Percentiles rank a stretch among this genome's conserved stretches.
Conservation (phyloP, 2,329 filamentous ascomycete species). For the Beauveria bassiana region DNA sequence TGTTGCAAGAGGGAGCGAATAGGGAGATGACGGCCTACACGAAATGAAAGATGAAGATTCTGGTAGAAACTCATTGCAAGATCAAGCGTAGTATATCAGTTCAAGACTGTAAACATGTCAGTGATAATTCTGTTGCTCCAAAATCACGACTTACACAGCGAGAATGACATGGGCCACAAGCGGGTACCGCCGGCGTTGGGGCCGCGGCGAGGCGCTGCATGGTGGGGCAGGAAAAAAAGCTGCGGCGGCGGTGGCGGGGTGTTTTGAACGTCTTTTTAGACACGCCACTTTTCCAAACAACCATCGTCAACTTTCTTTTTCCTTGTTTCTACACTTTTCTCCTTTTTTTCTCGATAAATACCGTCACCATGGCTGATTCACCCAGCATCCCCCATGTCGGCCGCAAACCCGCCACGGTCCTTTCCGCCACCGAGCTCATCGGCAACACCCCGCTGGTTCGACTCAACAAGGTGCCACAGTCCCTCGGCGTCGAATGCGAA, state of each 20-base stretch:
- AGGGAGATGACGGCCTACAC: too few species aligned
- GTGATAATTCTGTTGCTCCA: too few species aligned
- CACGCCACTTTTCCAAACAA: background rate
- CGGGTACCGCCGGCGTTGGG: conserved; percentile 5
- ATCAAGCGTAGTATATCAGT: too few species aligned
- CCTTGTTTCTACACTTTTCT: background rate
- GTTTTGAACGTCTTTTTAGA: background rate
- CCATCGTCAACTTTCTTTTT: background rate
- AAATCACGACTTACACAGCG: background rate
- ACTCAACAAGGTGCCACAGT: conserved; percentile 87
- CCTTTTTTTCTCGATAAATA: background rate
- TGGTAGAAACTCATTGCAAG: too few species aligned
- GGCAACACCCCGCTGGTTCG: conserved; percentile 94
- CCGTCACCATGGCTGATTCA: conserved; percentile 1
- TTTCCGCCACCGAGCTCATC: conserved; percentile 77
- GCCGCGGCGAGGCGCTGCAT: background rate
- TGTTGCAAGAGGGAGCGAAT: too few species aligned
- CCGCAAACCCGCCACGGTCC: conserved; percentile 31
- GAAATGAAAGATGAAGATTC: too few species aligned
- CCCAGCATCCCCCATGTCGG: conserved; percentile 23
- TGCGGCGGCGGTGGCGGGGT: conserved; percentile 3
- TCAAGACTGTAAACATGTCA: too few species aligned
- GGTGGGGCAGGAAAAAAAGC: conserved; percentile 8
- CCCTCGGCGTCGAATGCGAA: conserved; percentile 78
- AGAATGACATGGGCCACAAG: background rate